These are phyloP conservation scores for Microcyclospora tardicrescens DNA, from an alignment of 2,329 filamentous ascomycete genomes.

Conservation along the genomic window DNA sequence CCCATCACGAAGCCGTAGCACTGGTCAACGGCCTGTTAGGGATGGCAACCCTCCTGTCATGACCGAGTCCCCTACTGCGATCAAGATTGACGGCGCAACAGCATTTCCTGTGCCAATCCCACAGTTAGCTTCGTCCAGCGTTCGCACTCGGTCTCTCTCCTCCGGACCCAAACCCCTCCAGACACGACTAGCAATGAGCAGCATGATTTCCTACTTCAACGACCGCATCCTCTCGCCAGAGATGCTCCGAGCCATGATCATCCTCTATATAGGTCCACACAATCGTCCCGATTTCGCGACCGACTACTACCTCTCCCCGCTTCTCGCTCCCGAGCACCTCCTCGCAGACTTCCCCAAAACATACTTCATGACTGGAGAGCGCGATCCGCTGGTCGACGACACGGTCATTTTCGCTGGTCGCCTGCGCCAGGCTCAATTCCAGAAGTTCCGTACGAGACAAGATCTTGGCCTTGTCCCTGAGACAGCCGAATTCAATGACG, in stretches of 20 bases:
- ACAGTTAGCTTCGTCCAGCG: background rate
- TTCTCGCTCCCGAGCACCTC: conserved; percentile 74
- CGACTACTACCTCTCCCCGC: conserved; percentile 80
- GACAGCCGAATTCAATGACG: conserved; percentile 47
- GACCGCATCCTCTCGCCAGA: conserved; percentile 89
- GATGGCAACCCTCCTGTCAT: background rate
- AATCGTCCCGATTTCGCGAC: conserved; percentile 84
- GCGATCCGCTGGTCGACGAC: conserved; percentile 90
- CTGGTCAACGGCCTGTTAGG: conserved; percentile 1
- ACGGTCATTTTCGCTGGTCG: conserved; percentile 91
- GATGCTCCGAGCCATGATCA: conserved; percentile 99
- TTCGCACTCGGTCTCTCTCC: background rate
- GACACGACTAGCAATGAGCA: conserved; percentile 84
- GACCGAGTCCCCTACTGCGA: conserved; percentile 1
- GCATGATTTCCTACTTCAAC: conserved; percentile 97
- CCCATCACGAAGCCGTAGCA: conserved; percentile 1
- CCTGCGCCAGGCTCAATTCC: conserved; percentile 62
- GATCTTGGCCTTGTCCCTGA: conserved; percentile 42
- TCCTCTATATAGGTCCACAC: conserved; percentile 88
- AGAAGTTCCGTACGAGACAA: conserved; percentile 41
- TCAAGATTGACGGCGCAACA: background rate
- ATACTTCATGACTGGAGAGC: conserved; percentile 86
- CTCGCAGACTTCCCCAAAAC: conserved; percentile 84
- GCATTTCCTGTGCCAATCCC: background rate
- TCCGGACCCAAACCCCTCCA: conserved; percentile 43